Conservation (phyloP, 148 eudicot species). For the Drosera capensis region DNA sequence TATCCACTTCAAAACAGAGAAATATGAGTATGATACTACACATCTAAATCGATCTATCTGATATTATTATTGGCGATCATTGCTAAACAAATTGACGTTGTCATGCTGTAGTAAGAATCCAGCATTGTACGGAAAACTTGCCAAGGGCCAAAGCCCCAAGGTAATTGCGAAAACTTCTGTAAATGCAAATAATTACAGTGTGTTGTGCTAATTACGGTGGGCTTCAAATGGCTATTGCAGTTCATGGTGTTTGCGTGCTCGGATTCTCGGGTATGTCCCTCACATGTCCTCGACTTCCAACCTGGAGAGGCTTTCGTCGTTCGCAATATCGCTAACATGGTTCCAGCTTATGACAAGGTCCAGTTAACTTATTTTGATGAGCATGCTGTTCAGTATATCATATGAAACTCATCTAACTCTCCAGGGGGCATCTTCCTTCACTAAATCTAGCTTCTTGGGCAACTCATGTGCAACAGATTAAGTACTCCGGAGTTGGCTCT, state of each 20-base stretch:
- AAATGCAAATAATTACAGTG: neutral
- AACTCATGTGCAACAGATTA: constrained; percentile 19
- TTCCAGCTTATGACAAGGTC: constrained; percentile 82
- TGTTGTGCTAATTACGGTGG: neutral
- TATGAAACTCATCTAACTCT: neutral
- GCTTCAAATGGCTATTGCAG: no score
- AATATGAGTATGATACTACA: constrained; percentile 49
- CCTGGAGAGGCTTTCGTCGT: constrained; percentile 94
- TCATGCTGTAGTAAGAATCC: constrained; percentile 56
- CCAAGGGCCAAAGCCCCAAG: constrained; percentile 90
- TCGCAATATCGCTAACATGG: constrained; percentile 83
- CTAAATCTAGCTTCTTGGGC: neutral
- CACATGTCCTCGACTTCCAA: constrained; percentile 60
- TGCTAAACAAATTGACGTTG: neutral
- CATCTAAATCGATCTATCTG: neutral
- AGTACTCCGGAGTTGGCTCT: constrained; percentile 66
- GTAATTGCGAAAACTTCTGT: constrained; percentile 14
- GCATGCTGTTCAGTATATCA: neutral
- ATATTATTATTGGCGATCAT: neutral
- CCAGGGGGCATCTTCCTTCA: neutral
- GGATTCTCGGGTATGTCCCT: constrained; percentile 92
- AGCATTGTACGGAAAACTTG: constrained; percentile 45
- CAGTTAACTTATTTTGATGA: neutral
- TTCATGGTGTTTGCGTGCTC: constrained; percentile 94
- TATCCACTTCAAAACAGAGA: constrained; percentile 61